Conservation (phyloP, 2,329 filamentous ascomycete genomes). For the Verticillium nonalfalfae region DNA sequence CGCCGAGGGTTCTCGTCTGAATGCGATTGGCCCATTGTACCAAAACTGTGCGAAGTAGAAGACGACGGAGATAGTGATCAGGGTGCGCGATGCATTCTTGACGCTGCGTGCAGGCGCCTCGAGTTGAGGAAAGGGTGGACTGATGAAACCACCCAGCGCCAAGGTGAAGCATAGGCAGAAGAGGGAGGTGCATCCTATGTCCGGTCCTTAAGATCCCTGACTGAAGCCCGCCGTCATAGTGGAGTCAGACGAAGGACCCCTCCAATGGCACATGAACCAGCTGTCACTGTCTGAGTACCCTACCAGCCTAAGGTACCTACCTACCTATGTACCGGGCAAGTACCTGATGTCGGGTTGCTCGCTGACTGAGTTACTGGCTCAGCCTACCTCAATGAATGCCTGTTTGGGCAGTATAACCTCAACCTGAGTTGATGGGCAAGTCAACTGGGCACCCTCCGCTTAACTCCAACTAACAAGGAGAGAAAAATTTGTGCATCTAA, state of each 20-base stretch:
- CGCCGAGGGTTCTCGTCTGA: constrained; percentile 37
- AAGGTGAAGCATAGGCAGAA: not conserved
- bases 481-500: too few species aligned
- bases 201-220: too few species aligned
- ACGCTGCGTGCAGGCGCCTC: not conserved
- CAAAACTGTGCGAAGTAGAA: not conserved
- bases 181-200: not conserved
- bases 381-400: too few species aligned
- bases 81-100: not conserved
- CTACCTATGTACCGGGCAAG: too few species aligned
- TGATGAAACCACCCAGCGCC: not conserved
- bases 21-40: constrained; percentile 45
- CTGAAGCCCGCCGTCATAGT: constrained; percentile 1
- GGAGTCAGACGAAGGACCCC: not conserved
- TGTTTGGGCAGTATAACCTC: too few species aligned
- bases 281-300: not conserved
- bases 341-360: too few species aligned
- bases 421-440: too few species aligned
- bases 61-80: not conserved
- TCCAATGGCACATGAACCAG: not conserved
- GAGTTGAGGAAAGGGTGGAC: not conserved
- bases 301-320: too few species aligned
- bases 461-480: too few species aligned
- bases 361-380: too few species aligned
- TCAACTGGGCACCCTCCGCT: too few species aligned